Evolutionary conservation across 495 filamentous ascomycete species (phyloP), one percentile per base, ranked within the genome.

Genomic region (Aspergillus diversus): DNA sequence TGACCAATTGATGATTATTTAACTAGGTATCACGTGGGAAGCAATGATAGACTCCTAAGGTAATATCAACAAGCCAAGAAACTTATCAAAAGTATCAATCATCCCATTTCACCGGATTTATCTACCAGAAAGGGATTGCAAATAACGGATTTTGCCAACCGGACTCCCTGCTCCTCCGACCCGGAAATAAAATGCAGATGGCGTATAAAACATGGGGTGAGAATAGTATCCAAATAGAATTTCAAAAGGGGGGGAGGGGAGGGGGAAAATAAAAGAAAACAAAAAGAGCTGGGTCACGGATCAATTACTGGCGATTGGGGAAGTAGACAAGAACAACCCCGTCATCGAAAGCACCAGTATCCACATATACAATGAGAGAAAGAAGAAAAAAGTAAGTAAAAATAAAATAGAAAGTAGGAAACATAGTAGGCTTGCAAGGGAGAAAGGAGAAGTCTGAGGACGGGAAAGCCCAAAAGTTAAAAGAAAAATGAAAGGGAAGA

Each of bases 171-270:
- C 58, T 60, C 62, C 62, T 50, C 17, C 13, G 34, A 37, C 31
- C 50, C 35, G 57, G 37, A 27, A 60, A 55, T 55, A 57, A 46
- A 54, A 55, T 59, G 56, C 33, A 78, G 49, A 66, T 60, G 64
- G 21, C 42, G 56, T 62, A 69, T 52, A 63, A 16, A 53, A 58
- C 50, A 37, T 48, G 51, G 16, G 46, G 59, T 49, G 42, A 21
- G 34, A 56, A 64, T 61, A 60, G 50, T 27, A 27, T 27, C 21
- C 21, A 27, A 27, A 27, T 27, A 27, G 21, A 27, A 27, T 27
- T 27, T 27, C 1, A 27, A 27, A 27, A 27, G 21, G 21, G 21
- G 21, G 2, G 21, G 2, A 27, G 21, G 21, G 2, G 21, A 27
- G 21, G 21, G 21, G 21, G 2, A 27, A 27, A 27, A 27, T 27